Conservation (phyloP, 176 grass and related monocot species). For the Oryza brachyantha region DNA sequence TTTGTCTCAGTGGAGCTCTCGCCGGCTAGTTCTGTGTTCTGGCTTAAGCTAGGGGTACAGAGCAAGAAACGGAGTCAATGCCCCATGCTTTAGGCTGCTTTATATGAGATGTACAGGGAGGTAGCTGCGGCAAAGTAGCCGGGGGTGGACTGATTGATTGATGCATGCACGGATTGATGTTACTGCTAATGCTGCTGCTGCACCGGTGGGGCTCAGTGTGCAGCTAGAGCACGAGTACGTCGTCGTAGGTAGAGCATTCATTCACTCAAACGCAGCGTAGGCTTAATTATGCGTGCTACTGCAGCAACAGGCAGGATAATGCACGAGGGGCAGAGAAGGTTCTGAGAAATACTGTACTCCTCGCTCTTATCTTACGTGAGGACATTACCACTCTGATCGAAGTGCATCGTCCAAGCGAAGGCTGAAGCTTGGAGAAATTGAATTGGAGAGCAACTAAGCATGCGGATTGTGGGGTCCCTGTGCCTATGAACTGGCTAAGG, state of each 20-base stretch:
- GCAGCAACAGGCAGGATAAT: not conserved
- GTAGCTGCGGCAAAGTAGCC: slow-evolving; percentile 30
- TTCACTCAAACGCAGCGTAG: not conserved
- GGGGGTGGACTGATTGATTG: slow-evolving; percentile 24
- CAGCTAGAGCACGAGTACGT: not conserved
- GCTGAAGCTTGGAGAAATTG: not conserved
- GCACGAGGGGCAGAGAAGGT: slow-evolving; percentile 22
- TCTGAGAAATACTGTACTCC: not conserved
- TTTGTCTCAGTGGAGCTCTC: slow-evolving; percentile 5
- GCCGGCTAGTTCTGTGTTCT: not conserved
- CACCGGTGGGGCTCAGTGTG: not conserved
- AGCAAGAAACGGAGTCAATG: slow-evolving; percentile 44
- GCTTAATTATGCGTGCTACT: not conserved
- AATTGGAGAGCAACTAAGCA: not conserved
- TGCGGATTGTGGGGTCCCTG: no score
- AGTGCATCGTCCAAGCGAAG: not conserved
- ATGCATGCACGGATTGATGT: slow-evolving; percentile 4
- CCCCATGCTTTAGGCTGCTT: slow-evolving; percentile 4
- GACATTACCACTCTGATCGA: not conserved
- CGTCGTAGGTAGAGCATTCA: not conserved
- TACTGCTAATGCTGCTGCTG: slow-evolving; percentile 6
- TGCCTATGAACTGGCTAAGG: no score
- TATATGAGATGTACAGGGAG: not conserved
- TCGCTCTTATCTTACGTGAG: not conserved
- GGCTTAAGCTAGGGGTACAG: not conserved